Base-by-base conservation (phyloP, 495 filamentous ascomycete species). In the Penicillium subrubescens region DNA sequence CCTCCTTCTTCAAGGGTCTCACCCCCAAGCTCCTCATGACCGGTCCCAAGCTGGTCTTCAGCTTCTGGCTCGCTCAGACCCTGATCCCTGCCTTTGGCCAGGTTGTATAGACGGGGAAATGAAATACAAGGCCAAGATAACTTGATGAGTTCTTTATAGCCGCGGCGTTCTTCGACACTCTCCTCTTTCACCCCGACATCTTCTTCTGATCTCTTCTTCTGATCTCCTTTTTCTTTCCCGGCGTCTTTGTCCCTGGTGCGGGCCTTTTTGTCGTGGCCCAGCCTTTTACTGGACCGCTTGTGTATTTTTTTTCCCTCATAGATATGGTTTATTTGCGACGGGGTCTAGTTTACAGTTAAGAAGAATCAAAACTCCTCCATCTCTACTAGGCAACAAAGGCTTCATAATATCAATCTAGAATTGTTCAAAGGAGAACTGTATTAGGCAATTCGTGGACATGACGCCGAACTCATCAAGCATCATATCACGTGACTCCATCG, bases 11-110 rank as follows among this genome's bases (percentile, higher is more conserved):
- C 87, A 99, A 99, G 86, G 95, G 95, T 17, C 78, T 99, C 60
- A 91, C 91, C 50, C 95, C 95, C 57, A 99, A 99, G 87, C 86
- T 99, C 66, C 83, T 99, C 71, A 98, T 98, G 94, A 99, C 95
- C 23, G 95, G 95, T 34, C 95, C 95, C 64, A 99, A 99, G 86
- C 83, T 99, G 57, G 94, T 97, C 61, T 99, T 99, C 86, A 97
- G 93, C 67, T 99, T 99, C 87, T 99, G 95, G 95, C 86, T 99
- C 68, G 95, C 94, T 62, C 93, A 97, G 83, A 96, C 92, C 48
- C 80, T 97, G 68, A 97, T 97, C 74, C 88, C 88, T 63, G 84
- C 86, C 19, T 90, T 89, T 71, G 80, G 81, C 64, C 84, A 86
- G 76, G 75, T 88, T 65, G 77, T 88, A 73, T 88, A 80, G 33